These are phyloP conservation scores for maize (Zea mays) DNA, from an alignment of 176 grass and related monocot species.

Conservation along the genomic window DNA sequence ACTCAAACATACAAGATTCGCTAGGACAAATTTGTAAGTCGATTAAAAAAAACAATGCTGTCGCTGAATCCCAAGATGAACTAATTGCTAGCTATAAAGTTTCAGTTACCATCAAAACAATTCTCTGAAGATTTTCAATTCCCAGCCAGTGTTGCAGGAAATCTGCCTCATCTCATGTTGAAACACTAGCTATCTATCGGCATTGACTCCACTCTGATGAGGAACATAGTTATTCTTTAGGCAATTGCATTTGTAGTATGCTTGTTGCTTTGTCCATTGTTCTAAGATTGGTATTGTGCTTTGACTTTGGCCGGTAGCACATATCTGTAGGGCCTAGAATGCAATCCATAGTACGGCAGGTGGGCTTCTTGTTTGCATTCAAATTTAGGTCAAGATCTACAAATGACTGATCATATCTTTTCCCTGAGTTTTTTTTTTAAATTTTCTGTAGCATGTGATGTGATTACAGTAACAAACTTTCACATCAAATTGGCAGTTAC, in stretches of 20 bases:
- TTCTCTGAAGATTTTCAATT: neutral
- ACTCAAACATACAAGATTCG: neutral
- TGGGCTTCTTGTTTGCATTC: neutral
- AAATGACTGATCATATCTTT: neutral
- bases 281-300: neutral
- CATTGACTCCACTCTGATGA: neutral
- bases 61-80: neutral
- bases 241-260: neutral
- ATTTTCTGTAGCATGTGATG: neutral
- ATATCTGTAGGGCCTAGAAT: neutral
- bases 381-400: neutral
- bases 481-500: neutral
- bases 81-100: neutral
- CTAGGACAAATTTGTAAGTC: neutral
- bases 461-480: slow-evolving; percentile 4
- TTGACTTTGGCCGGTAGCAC: neutral
- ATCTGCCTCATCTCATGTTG: neutral
- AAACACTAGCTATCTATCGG: neutral
- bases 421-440: neutral
- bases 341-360: neutral
- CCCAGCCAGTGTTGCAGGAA: neutral
- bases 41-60: too few species aligned
- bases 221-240: neutral
- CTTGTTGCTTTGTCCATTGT: neutral
- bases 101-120: neutral